Conservation (phyloP, 1,139 yeast genomes). For the Scheffersomyces illinoinensis region DNA sequence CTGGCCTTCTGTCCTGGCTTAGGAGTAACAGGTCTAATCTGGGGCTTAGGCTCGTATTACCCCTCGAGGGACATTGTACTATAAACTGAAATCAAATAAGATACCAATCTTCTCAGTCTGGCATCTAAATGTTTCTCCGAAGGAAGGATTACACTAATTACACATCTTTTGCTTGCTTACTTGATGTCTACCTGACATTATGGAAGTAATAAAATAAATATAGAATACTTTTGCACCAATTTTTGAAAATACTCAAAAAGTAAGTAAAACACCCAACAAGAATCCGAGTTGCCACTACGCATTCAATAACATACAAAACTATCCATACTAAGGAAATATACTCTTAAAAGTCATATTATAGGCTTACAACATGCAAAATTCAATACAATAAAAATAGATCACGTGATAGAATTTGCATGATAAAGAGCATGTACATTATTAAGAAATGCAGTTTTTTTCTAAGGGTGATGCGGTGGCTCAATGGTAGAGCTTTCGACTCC, state of each 20-base stretch:
- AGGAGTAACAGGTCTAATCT: background rate
- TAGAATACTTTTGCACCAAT: background rate
- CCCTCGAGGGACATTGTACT: background rate
- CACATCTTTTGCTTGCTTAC: background rate
- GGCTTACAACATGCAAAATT: too few relatives aligned
- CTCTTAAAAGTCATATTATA: background rate
- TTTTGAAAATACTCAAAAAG: background rate
- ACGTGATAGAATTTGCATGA: background rate
- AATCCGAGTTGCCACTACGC: background rate
- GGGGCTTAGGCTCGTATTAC: background rate
- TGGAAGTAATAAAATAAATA: too few relatives aligned
- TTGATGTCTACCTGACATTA: background rate
- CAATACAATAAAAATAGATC: too few relatives aligned
- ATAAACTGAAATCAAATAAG: background rate
- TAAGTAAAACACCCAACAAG: background rate
- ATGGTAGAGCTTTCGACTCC: slow-evolving; percentile 94
- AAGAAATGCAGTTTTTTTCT: background rate
- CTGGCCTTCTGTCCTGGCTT: background rate
- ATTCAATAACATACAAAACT: background rate
- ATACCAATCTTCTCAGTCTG: too few relatives aligned
- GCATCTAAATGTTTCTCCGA: too few relatives aligned
- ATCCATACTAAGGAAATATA: background rate
- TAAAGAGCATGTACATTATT: background rate
- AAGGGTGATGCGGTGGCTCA: slow-evolving; percentile 70
- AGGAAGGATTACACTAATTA: background rate